Conservation (phyloP, 1,284 basidiomycete genomes). For the Cutaneotrichosporon cyanovorans region DNA sequence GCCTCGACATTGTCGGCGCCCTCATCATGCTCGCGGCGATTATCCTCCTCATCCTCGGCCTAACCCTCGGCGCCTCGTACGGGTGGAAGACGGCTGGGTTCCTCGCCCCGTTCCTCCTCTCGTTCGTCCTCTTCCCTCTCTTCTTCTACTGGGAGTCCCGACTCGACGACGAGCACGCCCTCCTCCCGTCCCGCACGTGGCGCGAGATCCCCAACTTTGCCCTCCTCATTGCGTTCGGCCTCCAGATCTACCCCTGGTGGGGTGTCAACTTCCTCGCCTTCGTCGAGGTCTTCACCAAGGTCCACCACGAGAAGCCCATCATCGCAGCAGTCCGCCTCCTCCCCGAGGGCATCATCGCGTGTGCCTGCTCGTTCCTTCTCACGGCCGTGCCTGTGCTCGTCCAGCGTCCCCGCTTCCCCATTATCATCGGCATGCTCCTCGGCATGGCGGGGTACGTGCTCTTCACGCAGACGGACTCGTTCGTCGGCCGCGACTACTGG, state of each 20-base stretch:
- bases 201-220: constrained; percentile 34
- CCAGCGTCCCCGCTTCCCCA: constrained; percentile 21
- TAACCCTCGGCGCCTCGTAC: constrained; percentile 38
- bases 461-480: constrained; percentile 19
- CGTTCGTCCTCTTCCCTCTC: constrained; percentile 28
- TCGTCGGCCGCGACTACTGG: constrained; percentile 33
- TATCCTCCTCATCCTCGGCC: constrained; percentile 38
- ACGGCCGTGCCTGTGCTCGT: constrained; percentile 16
- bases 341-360: constrained; percentile 23
- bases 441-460: constrained; percentile 25
- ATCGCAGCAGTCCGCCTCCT: constrained; percentile 28
- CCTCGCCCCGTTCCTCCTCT: constrained; percentile 41
- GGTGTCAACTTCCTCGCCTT: constrained; percentile 18
- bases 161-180: constrained; percentile 29
- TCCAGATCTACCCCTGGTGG: constrained; percentile 39
- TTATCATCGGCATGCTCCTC: constrained; percentile 21
- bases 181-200: constrained; percentile 37
- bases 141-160: constrained; percentile 33
- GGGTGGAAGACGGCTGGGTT: constrained; percentile 38
- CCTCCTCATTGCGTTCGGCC: constrained; percentile 30
- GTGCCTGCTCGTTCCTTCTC: constrained; percentile 10
- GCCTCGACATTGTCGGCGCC: constrained; percentile 35
- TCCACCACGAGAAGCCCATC: constrained; percentile 21
- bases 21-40: constrained; percentile 31
- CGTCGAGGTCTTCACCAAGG: constrained; percentile 19